These are phyloP conservation scores for Sarcomyxa edulis DNA, from an alignment of 768 basidiomycete genomes.

Conservation along the genomic window DNA sequence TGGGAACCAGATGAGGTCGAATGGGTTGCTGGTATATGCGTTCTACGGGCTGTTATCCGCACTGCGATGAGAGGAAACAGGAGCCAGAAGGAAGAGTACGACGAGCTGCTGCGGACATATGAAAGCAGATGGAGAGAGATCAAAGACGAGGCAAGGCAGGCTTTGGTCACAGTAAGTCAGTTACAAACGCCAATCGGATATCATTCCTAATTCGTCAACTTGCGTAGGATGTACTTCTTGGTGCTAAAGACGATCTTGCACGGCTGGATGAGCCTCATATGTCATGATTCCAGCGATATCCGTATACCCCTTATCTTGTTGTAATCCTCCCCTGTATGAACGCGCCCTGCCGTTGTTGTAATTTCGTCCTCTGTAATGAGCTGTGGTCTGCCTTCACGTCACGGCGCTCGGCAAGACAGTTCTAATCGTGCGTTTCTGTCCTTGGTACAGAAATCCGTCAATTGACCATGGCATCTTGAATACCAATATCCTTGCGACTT, in stretches of 20 bases:
- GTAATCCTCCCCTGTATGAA: too few relatives aligned
- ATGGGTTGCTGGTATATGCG: slow-evolving; percentile 62
- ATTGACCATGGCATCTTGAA: too few relatives aligned
- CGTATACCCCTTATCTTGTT: too few relatives aligned
- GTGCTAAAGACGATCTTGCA: slow-evolving; percentile 50
- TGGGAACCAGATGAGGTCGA: slow-evolving; percentile 66
- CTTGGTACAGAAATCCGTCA: too few relatives aligned
- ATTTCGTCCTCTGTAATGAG: too few relatives aligned
- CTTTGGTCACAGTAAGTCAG: slow-evolving; percentile 48
- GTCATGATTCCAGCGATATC: too few relatives aligned
- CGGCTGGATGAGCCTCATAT: slow-evolving; percentile 29
- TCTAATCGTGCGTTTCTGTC: too few relatives aligned
- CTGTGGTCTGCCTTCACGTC: too few relatives aligned
- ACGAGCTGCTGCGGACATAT: slow-evolving; percentile 48
- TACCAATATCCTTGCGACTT: too few relatives aligned
- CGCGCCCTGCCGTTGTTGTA: too few relatives aligned
- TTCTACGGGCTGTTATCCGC: slow-evolving; percentile 52
- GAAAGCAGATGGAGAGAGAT: slow-evolving; percentile 70
- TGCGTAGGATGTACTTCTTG: slow-evolving; percentile 42
- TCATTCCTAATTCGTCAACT: slow-evolving; percentile 1
- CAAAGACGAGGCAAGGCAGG: slow-evolving; percentile 60
- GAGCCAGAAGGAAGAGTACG: slow-evolving; percentile 47
- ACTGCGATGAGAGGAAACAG: slow-evolving; percentile 43
- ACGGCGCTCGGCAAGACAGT: too few relatives aligned
- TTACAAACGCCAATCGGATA: background rate